Percentiles rank a stretch among this genome's conserved stretches.
Evolutionary conservation across 345 rosid species (phyloP).

Genomic region (Carallia brachiata): DNA sequence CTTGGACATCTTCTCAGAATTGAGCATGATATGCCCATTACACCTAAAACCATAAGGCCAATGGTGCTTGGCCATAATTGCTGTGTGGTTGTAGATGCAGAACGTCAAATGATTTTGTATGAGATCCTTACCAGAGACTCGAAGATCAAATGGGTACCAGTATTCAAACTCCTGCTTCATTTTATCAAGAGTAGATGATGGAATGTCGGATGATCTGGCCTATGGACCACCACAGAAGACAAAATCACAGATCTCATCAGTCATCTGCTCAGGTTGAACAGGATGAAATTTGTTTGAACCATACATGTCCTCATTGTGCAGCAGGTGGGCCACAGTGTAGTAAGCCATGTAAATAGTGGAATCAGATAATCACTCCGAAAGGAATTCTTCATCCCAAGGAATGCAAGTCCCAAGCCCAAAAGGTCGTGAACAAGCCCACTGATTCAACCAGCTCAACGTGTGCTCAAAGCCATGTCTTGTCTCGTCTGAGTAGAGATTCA

Average conservation of each 20-base stretch:
- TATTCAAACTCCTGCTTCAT: constrained; percentile 97
- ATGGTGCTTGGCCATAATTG: constrained; percentile 64
- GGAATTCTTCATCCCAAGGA: constrained; percentile 89
- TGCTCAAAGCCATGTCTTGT: constrained; percentile 87
- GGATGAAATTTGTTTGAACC: constrained; percentile 41
- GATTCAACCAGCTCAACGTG: constrained; percentile 84
- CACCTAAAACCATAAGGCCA: constrained; percentile 97
- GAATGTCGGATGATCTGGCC: constrained; percentile 62
- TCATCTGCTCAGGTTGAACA: constrained; percentile 68
- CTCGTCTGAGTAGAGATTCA: constrained; percentile 85
- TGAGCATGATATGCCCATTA: constrained; percentile 93
- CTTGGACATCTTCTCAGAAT: constrained; percentile 95
- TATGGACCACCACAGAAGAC: constrained; percentile 68
- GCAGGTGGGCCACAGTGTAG: constrained; percentile 81
- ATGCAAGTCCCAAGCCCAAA: constrained; percentile 93
- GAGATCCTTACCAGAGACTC: constrained; percentile 96
- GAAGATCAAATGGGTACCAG: constrained; percentile 95
- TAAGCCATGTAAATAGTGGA: constrained; percentile 89
- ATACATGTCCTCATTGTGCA: constrained; percentile 78
- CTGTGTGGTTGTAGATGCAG: constrained; percentile 80
- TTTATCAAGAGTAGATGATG: constrained; percentile 52
- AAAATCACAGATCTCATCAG: constrained; percentile 87
- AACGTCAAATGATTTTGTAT: constrained; percentile 95
- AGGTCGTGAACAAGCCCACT: constrained; percentile 96
- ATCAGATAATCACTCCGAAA: constrained; percentile 86